Conservation (phyloP, 2,329 filamentous ascomycete species). For the Daldinia sp. region DNA sequence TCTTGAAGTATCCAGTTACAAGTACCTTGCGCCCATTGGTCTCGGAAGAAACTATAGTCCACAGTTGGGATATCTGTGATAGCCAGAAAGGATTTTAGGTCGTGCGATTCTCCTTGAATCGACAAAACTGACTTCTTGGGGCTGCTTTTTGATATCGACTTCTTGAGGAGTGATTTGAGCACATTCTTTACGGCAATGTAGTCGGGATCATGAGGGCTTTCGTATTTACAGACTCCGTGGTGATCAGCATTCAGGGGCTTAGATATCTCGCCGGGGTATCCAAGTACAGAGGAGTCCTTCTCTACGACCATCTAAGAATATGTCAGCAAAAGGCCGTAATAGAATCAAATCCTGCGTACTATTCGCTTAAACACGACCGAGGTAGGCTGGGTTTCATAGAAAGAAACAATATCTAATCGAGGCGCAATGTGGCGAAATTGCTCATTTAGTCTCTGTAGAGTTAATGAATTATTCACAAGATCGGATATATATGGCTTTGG, state of each 20-base stretch:
- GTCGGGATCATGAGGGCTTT: conserved; percentile 47
- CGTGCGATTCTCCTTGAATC: neutral
- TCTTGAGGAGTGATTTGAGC: conserved; percentile 37
- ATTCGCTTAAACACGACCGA: conserved; percentile 20
- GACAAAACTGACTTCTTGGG: neutral
- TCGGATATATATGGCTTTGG: conserved; percentile 45
- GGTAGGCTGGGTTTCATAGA: conserved; percentile 42
- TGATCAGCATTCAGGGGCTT: conserved; percentile 53
- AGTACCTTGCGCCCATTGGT: conserved; percentile 29
- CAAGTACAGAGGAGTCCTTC: conserved; percentile 53
- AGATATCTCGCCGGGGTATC: conserved; percentile 52
- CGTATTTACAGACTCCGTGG: conserved; percentile 53
- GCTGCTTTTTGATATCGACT: conserved; percentile 8
- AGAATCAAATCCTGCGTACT: conserved; percentile 6
- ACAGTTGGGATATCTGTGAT: conserved; percentile 20
- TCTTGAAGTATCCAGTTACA: conserved; percentile 22
- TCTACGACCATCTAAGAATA: conserved; percentile 36
- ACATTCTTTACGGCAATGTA: conserved; percentile 48
- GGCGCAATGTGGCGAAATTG: conserved; percentile 43
- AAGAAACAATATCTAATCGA: conserved; percentile 40
- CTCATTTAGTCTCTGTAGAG: conserved; percentile 42
- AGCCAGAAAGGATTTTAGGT: conserved; percentile 18
- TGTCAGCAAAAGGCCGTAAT: neutral
- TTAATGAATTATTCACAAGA: conserved; percentile 37
- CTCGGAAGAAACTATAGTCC: conserved; percentile 34